Base-by-base conservation (phyloP, 1,139 yeast genomes). In the Hyphopichia wangnamkhiaoensis region DNA sequence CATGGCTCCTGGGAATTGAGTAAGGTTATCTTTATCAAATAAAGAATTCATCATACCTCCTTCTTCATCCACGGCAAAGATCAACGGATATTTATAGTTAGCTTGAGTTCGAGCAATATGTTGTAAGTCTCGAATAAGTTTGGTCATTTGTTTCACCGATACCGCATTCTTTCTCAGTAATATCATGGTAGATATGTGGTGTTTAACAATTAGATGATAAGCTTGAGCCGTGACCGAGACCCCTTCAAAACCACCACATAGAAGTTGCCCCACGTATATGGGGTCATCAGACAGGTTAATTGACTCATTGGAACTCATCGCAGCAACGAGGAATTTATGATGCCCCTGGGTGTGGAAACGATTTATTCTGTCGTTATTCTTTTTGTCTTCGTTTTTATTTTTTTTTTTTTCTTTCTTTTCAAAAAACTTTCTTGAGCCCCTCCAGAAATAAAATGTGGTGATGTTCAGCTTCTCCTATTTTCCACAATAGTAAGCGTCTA, bases 51-150 rank as follows among this genome's bases (percentile, higher is more conserved):
- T 72, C 79, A 88, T 78, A 45, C 87, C 89, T 35, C 93, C 78
- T 58, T 90, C 97, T 56, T 89, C 93, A 56, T 82, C 84, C 10
- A 83, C 78, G 12, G 95, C 93, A 65, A 91, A 84, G 44, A 88
- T 60, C 21, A 81, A 56, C 1, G 88, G 88, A 45, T 75, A 65
- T 45, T 70, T 63, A 48, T 80, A 81, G 30, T 74, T 68, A 1
- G 79, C 78, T 37, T 71, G 65, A 12, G 62, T 65, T 45, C 59
- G 69, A 1, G 87, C 88, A 19, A 80, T 70, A 38, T 66, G 63
- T 50, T 81, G 88, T 15, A 81, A 62, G 44, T 80, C 82, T 30
- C 66, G 57, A 15, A 80, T 76, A 41, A 81, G 68, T 40, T 63
- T 61, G 25, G 77, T 60, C 48, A 81, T 70, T 47, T 80, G 82